These are phyloP conservation scores for Cladosporium cucumerinum DNA, from an alignment of 2,329 filamentous ascomycete genomes.

Conservation along the genomic window DNA sequence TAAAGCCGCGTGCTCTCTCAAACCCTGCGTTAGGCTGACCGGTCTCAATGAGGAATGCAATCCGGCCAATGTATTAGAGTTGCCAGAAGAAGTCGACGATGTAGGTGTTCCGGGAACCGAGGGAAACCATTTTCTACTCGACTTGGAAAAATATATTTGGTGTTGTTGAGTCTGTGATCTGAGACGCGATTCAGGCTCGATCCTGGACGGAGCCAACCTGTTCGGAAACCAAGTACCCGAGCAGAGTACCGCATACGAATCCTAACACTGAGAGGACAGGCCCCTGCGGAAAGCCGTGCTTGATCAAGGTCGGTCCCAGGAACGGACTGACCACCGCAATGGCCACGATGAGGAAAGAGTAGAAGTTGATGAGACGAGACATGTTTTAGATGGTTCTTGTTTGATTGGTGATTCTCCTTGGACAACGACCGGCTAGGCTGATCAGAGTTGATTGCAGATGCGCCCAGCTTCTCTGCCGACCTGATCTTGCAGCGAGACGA, in stretches of 20 bases:
- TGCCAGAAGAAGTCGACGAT: background rate
- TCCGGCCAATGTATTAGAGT: background rate
- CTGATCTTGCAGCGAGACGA: background rate
- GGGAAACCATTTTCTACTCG: background rate
- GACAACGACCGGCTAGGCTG: background rate
- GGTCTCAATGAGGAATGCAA: background rate
- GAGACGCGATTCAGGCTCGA: background rate
- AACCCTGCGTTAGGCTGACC: no score
- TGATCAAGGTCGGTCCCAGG: background rate
- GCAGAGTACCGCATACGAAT: background rate
- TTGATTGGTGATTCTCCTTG: background rate
- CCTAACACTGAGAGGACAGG: background rate
- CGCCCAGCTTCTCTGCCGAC: background rate
- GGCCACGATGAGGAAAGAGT: background rate
- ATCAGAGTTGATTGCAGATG: background rate
- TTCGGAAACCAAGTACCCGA: background rate
- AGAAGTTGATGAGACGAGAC: background rate
- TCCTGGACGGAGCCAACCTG: background rate
- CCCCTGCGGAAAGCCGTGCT: background rate
- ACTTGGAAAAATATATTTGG: background rate
- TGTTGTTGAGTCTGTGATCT: background rate
- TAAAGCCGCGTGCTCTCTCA: background rate
- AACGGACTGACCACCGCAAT: background rate
- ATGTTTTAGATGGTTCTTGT: background rate
- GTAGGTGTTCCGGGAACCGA: background rate